phyloP scores from a whole-genome alignment of 208 protist species.

The Leishmania guyanensis region DNA sequence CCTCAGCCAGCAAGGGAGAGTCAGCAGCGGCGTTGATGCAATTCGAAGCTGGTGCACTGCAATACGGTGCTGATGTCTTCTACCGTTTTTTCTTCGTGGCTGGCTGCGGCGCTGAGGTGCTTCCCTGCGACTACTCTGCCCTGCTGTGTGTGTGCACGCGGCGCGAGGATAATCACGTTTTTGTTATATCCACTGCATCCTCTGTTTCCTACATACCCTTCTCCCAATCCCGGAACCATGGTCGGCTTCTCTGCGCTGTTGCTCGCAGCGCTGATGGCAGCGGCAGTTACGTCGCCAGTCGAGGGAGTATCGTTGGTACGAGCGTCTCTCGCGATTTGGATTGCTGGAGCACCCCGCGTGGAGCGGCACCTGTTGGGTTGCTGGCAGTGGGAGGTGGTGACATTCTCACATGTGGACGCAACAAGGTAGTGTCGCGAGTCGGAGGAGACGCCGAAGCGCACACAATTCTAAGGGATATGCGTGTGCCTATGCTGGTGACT shows the following conservation, averaged over 20 bases:
- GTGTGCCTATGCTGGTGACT: constrained; percentile 16
- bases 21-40: background rate
- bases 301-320: constrained; percentile 59
- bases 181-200: constrained; percentile 45
- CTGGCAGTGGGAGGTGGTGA: constrained; percentile 13
- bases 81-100: constrained; percentile 53
- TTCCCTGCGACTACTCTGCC: constrained; percentile 77
- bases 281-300: constrained; percentile 40
- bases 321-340: constrained; percentile 47
- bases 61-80: constrained; percentile 15
- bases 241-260: constrained; percentile 42
- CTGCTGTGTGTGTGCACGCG: constrained; percentile 58
- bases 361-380: constrained; percentile 20
- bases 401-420: constrained; percentile 21
- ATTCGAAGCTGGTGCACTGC: constrained; percentile 10
- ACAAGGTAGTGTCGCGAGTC: constrained; percentile 16
- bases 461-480: constrained; percentile 20
- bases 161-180: constrained; percentile 1
- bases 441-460: constrained; percentile 4
- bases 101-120: constrained; percentile 61
- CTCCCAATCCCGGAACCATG: constrained; percentile 33
- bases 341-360: constrained; percentile 26
- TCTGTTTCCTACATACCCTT: constrained; percentile 72
- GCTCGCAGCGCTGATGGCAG: constrained; percentile 24
- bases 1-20: background rate